These are phyloP conservation scores for Fusarium protoensiforme DNA, from an alignment of 2,329 filamentous ascomycete species.

Conservation along the genomic window DNA sequence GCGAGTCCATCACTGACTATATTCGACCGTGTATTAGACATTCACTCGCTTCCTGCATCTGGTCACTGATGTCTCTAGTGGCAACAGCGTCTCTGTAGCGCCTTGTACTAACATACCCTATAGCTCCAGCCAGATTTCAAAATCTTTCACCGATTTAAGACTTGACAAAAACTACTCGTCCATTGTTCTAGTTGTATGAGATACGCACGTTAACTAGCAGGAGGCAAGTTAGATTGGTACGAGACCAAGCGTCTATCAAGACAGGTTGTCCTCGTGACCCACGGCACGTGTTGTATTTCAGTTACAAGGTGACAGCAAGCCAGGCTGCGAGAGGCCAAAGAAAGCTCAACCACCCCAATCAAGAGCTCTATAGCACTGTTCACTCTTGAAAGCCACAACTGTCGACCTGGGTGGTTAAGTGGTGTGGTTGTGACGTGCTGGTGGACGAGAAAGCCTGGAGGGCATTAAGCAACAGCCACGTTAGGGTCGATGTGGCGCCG, in stretches of 20 bases:
- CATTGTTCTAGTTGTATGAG: background rate
- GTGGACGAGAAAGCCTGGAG: background rate
- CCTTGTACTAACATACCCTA: background rate
- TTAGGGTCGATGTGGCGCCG: background rate
- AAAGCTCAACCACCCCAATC: background rate
- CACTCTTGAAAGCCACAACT: background rate
- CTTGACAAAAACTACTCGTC: background rate
- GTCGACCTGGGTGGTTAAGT: background rate
- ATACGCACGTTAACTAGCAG: background rate
- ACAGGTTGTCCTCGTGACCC: background rate
- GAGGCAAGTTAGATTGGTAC: background rate
- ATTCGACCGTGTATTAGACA: fast-evolving
- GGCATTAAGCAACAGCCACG: background rate
- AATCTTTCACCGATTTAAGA: background rate
- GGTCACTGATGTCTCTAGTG: too few species aligned
- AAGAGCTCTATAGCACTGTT: background rate
- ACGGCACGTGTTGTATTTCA: background rate
- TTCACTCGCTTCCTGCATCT: too few species aligned
- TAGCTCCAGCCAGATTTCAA: background rate
- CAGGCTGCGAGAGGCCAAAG: background rate
- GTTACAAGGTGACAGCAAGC: background rate
- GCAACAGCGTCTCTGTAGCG: background rate
- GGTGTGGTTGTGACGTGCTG: background rate
- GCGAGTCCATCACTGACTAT: too few species aligned
- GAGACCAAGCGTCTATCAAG: background rate